A percentile compares a stretch with the other conserved stretches of the same genome.
Conservation (phyloP, 1,284 basidiomycete genomes). For the Exobasidium cylindrosporum region DNA sequence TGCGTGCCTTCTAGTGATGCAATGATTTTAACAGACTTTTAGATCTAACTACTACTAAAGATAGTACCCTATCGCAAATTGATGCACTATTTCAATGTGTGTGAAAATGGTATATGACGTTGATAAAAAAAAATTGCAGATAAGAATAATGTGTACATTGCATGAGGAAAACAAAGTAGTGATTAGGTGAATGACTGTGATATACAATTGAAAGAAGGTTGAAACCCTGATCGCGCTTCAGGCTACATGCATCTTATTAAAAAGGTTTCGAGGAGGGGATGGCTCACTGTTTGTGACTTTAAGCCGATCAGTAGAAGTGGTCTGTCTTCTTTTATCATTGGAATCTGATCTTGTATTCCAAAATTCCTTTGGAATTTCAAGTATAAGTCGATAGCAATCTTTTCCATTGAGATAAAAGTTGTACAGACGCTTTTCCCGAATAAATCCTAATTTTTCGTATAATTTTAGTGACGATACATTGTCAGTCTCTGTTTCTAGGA, state of each 20-base stretch:
- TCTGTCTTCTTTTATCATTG: not conserved
- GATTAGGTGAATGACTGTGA: no score
- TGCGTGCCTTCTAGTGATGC: no score
- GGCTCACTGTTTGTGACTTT: not conserved
- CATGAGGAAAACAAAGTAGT: no score
- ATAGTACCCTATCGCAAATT: no score
- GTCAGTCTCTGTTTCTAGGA: conserved; percentile 95
- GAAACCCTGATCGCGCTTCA: no score
- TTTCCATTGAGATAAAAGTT: conserved; percentile 87
- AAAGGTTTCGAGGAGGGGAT: not conserved
- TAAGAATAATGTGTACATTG: no score
- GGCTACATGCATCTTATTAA: not conserved
- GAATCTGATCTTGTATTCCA: not conserved
- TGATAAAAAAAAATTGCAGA: no score
- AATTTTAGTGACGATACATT: conserved; percentile 80
- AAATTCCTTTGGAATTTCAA: conserved; percentile 26
- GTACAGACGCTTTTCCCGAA: conserved; percentile 88
- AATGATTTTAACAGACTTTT: no score
- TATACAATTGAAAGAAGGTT: no score
- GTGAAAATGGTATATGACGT: no score
- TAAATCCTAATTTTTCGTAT: conserved; percentile 89
- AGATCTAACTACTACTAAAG: no score
- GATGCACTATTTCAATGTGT: no score
- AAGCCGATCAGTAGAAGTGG: not conserved
- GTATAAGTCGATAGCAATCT: conserved; percentile 44